Base-by-base conservation (phyloP, 1,284 basidiomycete genomes). In the Peniophora sp. region DNA sequence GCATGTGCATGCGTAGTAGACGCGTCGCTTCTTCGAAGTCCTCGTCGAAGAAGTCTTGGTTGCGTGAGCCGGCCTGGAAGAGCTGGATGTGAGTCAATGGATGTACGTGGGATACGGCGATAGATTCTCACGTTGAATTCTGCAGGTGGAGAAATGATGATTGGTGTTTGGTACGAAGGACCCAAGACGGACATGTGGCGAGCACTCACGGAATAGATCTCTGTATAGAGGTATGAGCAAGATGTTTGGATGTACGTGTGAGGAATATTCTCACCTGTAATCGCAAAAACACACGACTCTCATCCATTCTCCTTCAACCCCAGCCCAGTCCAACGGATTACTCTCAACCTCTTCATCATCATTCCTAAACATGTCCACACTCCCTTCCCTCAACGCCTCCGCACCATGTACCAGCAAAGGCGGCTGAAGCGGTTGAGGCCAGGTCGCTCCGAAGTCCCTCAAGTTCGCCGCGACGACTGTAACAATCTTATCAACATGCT, bases 251-350 rank as follows among this genome's bases (percentile, higher is more conserved):
- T 32, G 8, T 41, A 5, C 37, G n/a, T 5, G 8, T 5, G 37
- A 41, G 8, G 37, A 41, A 5, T 5, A 8, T 5, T 5, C 37
- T 44, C 55, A 84, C 83, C 81, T 73, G 63, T 85, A 84, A 65
- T 87, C 85, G 81, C 86, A 82, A 57, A 85, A 87, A 52, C 77
- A 85, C 14, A 86, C 78, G 54, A 81, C 79, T 62, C 84, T 69
- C 56, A 76, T 70, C 84, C 84, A 88, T 15, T 71, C 75, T 60
- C 83, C 84, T 62, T 81, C 78, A 3, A 85, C 74, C 11, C 83
- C 83, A 24, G 83, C 83, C 85, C 85, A 87, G 61, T 86, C 83
- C 32, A 62, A 56, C 18, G 64, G 57, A 43, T 59, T 51, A 27
- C 64, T 62, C 42, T 61, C 60, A 11, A 53, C 56, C 27, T 63